Percentiles rank a stretch among this genome's conserved stretches.
Conservation (phyloP, 768 basidiomycete species). For the Boletus eberwhitei region DNA sequence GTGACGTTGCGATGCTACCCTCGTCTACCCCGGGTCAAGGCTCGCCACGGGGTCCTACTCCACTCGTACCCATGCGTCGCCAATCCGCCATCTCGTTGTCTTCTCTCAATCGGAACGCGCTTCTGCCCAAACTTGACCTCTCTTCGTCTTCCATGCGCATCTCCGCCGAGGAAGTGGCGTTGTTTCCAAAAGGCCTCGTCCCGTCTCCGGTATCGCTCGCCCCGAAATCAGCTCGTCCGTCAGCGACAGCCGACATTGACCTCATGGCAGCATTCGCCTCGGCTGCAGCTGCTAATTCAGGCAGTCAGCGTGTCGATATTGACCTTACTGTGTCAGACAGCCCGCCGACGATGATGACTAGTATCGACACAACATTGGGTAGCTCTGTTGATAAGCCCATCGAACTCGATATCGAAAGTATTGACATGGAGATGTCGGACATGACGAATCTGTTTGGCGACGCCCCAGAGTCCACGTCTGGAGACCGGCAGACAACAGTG, state of each 20-base stretch:
- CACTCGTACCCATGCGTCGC: conserved; percentile 45
- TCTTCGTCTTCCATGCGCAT: conserved; percentile 67
- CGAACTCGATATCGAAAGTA: conserved; percentile 68
- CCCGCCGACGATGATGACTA: conserved; percentile 24
- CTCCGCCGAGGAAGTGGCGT: conserved; percentile 56
- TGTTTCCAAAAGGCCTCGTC: conserved; percentile 58
- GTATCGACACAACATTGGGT: conserved; percentile 40
- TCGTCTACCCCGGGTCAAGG: conserved; percentile 33
- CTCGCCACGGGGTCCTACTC: conserved; percentile 33
- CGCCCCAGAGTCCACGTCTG: conserved; percentile 33
- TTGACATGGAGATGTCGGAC: conserved; percentile 59
- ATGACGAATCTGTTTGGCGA: conserved; percentile 56
- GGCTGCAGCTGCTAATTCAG: conserved; percentile 37
- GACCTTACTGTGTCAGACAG: conserved; percentile 53
- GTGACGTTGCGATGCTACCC: conserved; percentile 19
- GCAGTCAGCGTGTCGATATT: conserved; percentile 41
- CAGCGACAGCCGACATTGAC: conserved; percentile 55
- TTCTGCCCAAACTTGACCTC: conserved; percentile 77
- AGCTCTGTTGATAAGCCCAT: conserved; percentile 78
- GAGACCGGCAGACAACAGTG: conserved; percentile 34
- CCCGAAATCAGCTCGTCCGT: conserved; percentile 69
- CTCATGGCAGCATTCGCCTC: conserved; percentile 62
- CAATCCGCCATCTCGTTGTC: conserved; percentile 79
- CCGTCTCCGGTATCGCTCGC: conserved; percentile 77
- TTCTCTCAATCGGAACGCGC: conserved; percentile 66